phyloP scores from a whole-genome alignment of 148 eudicot genomes.

The Bassia scoparia region DNA sequence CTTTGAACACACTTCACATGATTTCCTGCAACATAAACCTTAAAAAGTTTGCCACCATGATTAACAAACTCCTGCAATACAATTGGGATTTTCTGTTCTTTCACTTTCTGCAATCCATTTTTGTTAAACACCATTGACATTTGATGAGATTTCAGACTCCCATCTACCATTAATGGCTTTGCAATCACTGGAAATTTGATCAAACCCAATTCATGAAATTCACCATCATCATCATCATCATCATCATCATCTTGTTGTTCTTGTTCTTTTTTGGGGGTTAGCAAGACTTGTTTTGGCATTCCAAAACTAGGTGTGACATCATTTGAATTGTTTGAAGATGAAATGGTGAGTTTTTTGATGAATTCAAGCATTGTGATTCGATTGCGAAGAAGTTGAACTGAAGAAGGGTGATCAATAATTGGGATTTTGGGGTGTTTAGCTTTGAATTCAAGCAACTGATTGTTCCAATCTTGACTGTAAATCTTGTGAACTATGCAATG shows the following conservation, averaged over 20 bases:
- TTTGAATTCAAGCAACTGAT: slow-evolving; percentile 29
- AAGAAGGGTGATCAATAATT: slow-evolving; percentile 44
- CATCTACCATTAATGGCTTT: slow-evolving; percentile 50
- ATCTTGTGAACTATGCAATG: slow-evolving; percentile 57
- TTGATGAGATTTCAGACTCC: slow-evolving; percentile 39
- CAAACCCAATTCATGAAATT: neutral
- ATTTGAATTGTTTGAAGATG: neutral
- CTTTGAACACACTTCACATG: slow-evolving; percentile 51
- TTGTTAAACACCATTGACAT: slow-evolving; percentile 46
- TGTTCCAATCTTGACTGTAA: slow-evolving; percentile 41
- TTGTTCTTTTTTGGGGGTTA: slow-evolving; percentile 14
- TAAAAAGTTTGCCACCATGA: slow-evolving; percentile 64
- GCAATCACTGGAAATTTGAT: slow-evolving; percentile 50
- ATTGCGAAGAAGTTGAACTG: slow-evolving; percentile 45
- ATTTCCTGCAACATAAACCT: slow-evolving; percentile 68
- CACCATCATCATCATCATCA: neutral
- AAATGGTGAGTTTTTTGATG: slow-evolving; percentile 26
- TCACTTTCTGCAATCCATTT: slow-evolving; percentile 38
- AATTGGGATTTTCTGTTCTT: slow-evolving; percentile 30
- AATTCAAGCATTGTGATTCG: slow-evolving; percentile 62
- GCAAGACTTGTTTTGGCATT: slow-evolving; percentile 41
- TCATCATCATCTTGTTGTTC: neutral
- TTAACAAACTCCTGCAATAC: slow-evolving; percentile 65
- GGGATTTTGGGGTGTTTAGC: slow-evolving; percentile 30
- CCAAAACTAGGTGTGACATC: neutral